Base-by-base conservation (phyloP, 306 rosid genomes). In the Casuarina cunninghamiana region DNA sequence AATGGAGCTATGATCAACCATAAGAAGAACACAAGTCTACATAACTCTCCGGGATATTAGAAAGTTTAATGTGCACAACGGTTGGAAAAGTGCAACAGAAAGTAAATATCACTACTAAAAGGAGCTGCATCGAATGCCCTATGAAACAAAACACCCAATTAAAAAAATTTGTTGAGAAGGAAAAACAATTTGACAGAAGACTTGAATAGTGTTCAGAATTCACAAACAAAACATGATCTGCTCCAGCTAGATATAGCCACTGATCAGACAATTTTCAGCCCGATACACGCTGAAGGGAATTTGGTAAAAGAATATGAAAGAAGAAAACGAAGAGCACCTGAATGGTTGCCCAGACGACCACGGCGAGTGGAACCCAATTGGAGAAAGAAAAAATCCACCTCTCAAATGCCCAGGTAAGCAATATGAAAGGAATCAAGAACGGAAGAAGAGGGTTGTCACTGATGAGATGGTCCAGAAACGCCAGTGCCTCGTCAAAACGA, bases 321-420 rank as follows among this genome's bases (percentile, higher is more conserved):
- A 58, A 46, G 41, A 46, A 21, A 71, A 58, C 11, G 2, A 26
- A 5, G 10, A 45, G 16, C 6, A 95, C 99, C 99, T 95, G 99
- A 21, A 86, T n/a, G 57, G 97, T 87, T 6, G 91, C 84, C 97
- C 97, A 93, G 0, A 93, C 93, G 53, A 94, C 98, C 70, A 86
- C 84, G 6, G 72, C 86, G 41, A 95, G 84, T 17, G 96, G 97
- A 81, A 95, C 87, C 97, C 97, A 95, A 73, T 84, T 91, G 75
- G 99, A 88, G 78, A 90, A 83, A 76, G 97, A 83, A 80, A 93
- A 88, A 55, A 93, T 41, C 99, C 97, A 95, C 85, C 83, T 91
- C 86, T 95, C 99, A 79, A 95, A 26, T 67, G 66, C 88, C 91
- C 93, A 95, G 89, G 85, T 94, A 74, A 87, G 42, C 79, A 93